Evolutionary conservation across 371 early-diverging fungal genomes (phyloP).

Genomic region (Umbelopsis sp.): DNA sequence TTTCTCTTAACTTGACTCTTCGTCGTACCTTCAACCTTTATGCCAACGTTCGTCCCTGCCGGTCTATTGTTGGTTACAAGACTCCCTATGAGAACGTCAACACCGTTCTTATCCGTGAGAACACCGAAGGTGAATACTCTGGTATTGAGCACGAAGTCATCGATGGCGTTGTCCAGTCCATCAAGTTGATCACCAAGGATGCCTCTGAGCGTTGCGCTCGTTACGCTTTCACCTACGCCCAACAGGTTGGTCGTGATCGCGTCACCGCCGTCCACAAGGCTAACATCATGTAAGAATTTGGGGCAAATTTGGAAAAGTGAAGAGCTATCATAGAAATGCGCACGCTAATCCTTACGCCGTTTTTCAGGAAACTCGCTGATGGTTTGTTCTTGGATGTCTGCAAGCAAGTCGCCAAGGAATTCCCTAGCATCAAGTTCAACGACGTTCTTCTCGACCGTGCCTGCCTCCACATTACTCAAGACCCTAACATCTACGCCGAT

Average conservation of each 20-base stretch:
- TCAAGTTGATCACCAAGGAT: conserved; percentile 97
- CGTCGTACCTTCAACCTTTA: conserved; percentile 97
- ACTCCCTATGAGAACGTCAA: conserved; percentile 96
- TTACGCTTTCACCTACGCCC: conserved; percentile 96
- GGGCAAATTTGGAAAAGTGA: neutral
- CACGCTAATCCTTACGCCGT: neutral
- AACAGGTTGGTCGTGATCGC: conserved; percentile 84
- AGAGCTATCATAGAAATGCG: neutral
- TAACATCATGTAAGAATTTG: conserved; percentile 72
- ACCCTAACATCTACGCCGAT: conserved; percentile 87
- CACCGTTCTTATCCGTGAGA: conserved; percentile 98
- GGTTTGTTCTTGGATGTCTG: conserved; percentile 96
- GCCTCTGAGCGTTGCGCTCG: conserved; percentile 92
- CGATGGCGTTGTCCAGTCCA: conserved; percentile 96
- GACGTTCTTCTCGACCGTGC: conserved; percentile 94
- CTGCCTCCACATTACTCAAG: conserved; percentile 91
- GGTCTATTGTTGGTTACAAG: conserved; percentile 91
- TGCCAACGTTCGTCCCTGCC: conserved; percentile 98
- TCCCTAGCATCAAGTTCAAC: conserved; percentile 91
- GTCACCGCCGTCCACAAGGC: conserved; percentile 98
- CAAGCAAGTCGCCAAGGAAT: conserved; percentile 89
- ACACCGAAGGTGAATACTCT: conserved; percentile 99
- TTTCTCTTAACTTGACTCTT: conserved; percentile 97
- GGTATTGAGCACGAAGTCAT: conserved; percentile 98
- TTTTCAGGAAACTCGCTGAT: conserved; percentile 87